Evolutionary conservation across 169 alveolate species (phyloP), one percentile per base, ranked within the genome.

Genomic region (Cryptosporidium bovis): DNA sequence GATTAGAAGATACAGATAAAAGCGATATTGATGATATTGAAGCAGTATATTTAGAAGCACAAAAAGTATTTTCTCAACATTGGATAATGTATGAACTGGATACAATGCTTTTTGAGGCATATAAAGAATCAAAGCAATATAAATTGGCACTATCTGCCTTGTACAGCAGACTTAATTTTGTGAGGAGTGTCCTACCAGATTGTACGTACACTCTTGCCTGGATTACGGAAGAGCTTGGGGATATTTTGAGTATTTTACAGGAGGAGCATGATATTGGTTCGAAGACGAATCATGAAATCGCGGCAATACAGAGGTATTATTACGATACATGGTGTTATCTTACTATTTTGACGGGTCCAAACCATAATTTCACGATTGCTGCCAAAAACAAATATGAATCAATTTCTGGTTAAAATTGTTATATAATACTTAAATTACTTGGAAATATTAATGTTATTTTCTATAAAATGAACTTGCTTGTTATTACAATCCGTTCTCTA

Each of bases 191-290:
- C 27, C 82, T 91, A 34, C 93, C 93, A 6, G 91, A 95, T 44
- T 94, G 96, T 36, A 87, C 92, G 36, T 94, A 94, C 90, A 90
- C 93, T 24, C 69, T 93, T n/a, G 96, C 96, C 36, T 94, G 93
- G 94, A 90, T 93, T 83, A 91, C 93, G 46, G 96, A 94, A 65
- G 96, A 94, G 46, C 90, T 92, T 36, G 96, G 94, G 1, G 96
- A 94, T 67, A 90, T 90, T 24, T 50, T 77, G 12, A 77, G 77
- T 60, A 62, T 77, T 31, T 69, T 69, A 31, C 83, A 69, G 44
- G 83, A 69, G 20, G 83, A 69, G 15, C 68, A 53, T 69, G 77
- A 56, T 6, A 31, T 55, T 31, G 34, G 51, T 44, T 40, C 40
- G 50, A 56, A 53, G 5, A 77, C 33, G 12, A 77, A 77, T 60